Evolutionary conservation across 331 rosid genomes (phyloP), one percentile per base, ranked within the genome.

Genomic region (Pyracantha coccinea): DNA sequence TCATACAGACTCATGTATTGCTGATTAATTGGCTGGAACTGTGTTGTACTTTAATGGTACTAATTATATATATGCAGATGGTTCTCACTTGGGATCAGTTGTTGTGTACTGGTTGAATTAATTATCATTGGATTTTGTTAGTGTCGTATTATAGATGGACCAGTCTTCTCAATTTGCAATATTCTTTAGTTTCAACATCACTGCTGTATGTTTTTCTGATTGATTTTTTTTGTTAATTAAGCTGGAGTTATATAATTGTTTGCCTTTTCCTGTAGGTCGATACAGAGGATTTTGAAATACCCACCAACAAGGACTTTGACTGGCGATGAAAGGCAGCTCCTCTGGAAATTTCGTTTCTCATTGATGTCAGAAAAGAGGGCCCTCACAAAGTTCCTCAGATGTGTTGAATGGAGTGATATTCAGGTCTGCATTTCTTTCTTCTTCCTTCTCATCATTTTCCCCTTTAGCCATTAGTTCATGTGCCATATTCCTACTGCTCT

Each of bases 291-390:
- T 79, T 80, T 94, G 23, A 94, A 92, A 79, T 92, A 92, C 86
- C 99, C 99, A 52, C 99, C 99, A 45, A 94, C 97, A 52, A 92
- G 97, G 87, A 94, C 90, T 67, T 83, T 94, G 88, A 94, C 90
- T 75, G 99, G 99, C 81, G 99, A 92, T 47, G 99, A 94, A 75
- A 92, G 99, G 66, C 99, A 94, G 85, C 97, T 94, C 33, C 80
- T 94, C 61, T 94, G 99, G 99, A 94, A 94, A 90, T 94, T 94
- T 44, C 97, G 99, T 77, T 94, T 94, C 84, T 94, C 99, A 68
- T 89, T 92, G 85, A 94, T 94, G 99, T 86, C 97, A 81, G 99
- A 92, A 85, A 94, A 94, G 88, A 92, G 95, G 86, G 99, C 99
- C 83, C 96, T 94, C 66, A 94, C 99, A 79, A 94, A 94, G 87